Percentiles rank a stretch among this genome's conserved stretches.
Evolutionary conservation across 2,329 filamentous ascomycete species (phyloP).

Genomic region (Eutypa lata): DNA sequence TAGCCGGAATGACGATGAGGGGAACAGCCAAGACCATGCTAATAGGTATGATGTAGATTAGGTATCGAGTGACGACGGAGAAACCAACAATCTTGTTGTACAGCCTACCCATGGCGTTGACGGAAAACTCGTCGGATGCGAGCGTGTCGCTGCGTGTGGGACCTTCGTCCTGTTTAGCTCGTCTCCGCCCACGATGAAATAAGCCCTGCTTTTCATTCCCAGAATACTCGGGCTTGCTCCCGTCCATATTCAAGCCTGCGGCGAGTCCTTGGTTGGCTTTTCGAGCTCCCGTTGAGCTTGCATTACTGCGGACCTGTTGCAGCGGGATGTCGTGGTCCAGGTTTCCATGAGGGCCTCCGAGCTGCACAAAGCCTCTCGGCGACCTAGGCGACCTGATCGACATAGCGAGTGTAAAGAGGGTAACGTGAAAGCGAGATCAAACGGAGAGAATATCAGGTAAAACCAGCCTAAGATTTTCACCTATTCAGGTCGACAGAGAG

Average conservation of each 20-base stretch:
- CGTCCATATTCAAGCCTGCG: constrained; percentile 29
- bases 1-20: constrained; percentile 52
- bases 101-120: constrained; percentile 64
- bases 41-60: constrained; percentile 65
- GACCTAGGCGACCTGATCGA: constrained; percentile 1
- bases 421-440: neutral
- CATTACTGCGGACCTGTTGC: constrained; percentile 51
- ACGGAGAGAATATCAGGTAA: neutral
- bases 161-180: constrained; percentile 36
- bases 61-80: constrained; percentile 62
- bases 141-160: constrained; percentile 42
- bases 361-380: constrained; percentile 16
- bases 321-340: constrained; percentile 49
- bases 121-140: constrained; percentile 47
- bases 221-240: constrained; percentile 27
- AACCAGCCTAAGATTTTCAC: neutral
- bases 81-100: constrained; percentile 64
- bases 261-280: constrained; percentile 39
- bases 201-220: constrained; percentile 46
- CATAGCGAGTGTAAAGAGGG: neutral
- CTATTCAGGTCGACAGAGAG: neutral
- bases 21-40: constrained; percentile 60
- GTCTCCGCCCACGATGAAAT: constrained; percentile 48
- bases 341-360: neutral
- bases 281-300: constrained; percentile 51